phyloP scores from a whole-genome alignment of 2,329 filamentous ascomycete species.

The Basipetospora chlamydospora region DNA sequence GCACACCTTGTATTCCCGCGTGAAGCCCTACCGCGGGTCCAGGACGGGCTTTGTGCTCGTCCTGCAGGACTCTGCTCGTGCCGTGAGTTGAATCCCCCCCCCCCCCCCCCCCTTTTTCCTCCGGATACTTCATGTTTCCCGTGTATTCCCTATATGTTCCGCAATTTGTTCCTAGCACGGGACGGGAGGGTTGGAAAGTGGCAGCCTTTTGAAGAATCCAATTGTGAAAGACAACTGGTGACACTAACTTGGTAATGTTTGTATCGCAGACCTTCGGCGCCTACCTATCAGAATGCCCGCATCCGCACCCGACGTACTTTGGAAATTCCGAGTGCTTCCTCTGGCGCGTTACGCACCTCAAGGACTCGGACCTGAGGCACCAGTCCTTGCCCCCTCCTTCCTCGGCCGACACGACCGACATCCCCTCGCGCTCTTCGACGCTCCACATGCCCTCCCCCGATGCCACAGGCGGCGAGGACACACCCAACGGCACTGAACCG shows the following conservation, averaged over 20 bases:
- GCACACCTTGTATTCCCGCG: conserved; percentile 71
- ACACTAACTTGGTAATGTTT: neutral
- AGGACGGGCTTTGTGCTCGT: conserved; percentile 85
- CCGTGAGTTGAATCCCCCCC: conserved; percentile 34
- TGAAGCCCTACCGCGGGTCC: conserved; percentile 48
- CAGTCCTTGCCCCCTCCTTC: conserved; percentile 34
- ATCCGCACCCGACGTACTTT: conserved; percentile 71
- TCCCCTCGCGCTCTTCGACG: conserved; percentile 26
- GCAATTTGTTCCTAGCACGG: too few relatives aligned
- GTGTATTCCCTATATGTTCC: too few relatives aligned
- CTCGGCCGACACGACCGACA: conserved; percentile 34
- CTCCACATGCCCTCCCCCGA: conserved; percentile 16
- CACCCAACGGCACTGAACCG: neutral
- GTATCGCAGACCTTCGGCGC: conserved; percentile 64
- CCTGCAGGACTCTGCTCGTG: conserved; percentile 61
- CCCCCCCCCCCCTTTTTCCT: too few relatives aligned
- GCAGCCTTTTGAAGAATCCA: too few relatives aligned
- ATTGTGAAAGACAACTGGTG: too few relatives aligned
- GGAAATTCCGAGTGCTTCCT: conserved; percentile 90
- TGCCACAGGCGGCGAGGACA: conserved; percentile 15
- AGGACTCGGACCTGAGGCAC: neutral
- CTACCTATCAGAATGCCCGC: conserved; percentile 81
- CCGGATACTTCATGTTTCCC: too few relatives aligned
- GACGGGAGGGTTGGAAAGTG: too few relatives aligned
- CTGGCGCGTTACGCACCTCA: conserved; percentile 43